Percentiles rank a stretch among this genome's conserved stretches.
Evolutionary conservation across 2,329 filamentous ascomycete genomes (phyloP).

Genomic region (Ampelomyces quisqualis): DNA sequence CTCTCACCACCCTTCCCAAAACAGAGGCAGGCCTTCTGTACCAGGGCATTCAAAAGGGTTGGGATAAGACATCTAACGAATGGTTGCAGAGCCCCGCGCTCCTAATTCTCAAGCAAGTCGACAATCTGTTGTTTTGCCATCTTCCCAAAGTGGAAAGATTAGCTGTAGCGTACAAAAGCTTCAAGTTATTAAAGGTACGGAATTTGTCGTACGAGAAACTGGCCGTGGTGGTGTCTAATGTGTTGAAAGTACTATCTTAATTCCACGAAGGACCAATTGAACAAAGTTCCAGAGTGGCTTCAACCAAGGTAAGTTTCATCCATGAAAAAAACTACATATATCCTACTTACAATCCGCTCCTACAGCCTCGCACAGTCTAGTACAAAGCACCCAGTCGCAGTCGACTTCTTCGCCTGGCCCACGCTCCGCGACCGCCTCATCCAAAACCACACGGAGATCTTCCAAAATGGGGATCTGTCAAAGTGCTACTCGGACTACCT

Average conservation of each 20-base stretch:
- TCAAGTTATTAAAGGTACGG: conserved; percentile 40
- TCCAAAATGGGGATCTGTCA: conserved; percentile 23
- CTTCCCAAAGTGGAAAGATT: conserved; percentile 28
- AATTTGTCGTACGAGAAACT: not conserved
- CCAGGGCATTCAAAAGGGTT: conserved; percentile 33
- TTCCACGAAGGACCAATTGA: conserved; percentile 24
- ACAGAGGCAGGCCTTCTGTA: conserved; percentile 33
- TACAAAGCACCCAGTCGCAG: conserved; percentile 29
- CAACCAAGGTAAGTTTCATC: conserved; percentile 18
- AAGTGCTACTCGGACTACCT: conserved; percentile 28
- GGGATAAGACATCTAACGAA: conserved; percentile 23
- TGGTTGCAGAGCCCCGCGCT: conserved; percentile 36
- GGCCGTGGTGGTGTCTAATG: conserved; percentile 3
- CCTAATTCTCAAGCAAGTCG: conserved; percentile 31
- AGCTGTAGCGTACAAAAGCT: conserved; percentile 36
- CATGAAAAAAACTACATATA: not conserved
- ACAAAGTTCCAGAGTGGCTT: conserved; percentile 33
- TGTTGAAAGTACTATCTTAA: conserved; percentile 35
- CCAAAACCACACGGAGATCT: conserved; percentile 22
- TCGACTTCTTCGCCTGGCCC: conserved; percentile 41
- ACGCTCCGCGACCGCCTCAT: conserved; percentile 34
- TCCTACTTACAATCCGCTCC: not conserved
- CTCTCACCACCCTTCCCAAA: conserved; percentile 4
- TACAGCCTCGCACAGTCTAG: conserved; percentile 25
- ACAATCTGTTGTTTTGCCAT: conserved; percentile 32